A percentile compares a stretch with the other conserved stretches of the same genome.
These are phyloP conservation scores for Ophidiomyces ophidiicola DNA, from an alignment of 2,329 filamentous ascomycete species.

Conservation along the genomic window DNA sequence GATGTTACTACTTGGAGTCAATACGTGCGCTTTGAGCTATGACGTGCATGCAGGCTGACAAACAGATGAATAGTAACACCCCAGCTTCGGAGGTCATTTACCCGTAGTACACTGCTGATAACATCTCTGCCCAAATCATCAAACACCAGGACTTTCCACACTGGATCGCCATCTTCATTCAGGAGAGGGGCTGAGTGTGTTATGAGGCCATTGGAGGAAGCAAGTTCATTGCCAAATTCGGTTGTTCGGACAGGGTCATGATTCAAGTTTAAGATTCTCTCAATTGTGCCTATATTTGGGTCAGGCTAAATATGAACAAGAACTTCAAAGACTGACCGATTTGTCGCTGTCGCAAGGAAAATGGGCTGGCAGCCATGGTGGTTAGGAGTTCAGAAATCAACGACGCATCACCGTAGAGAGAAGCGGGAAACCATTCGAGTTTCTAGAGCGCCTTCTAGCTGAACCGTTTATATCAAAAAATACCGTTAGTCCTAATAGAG, in stretches of 20 bases:
- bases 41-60: slow-evolving; percentile 18
- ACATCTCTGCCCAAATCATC: slow-evolving; percentile 86
- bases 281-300: slow-evolving; percentile 59
- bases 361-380: slow-evolving; percentile 44
- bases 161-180: slow-evolving; percentile 76
- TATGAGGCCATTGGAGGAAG: slow-evolving; percentile 49
- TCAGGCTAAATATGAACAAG: background rate
- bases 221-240: slow-evolving; percentile 43
- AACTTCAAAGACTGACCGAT: slow-evolving; percentile 43
- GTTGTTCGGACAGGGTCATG: slow-evolving; percentile 48
- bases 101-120: slow-evolving; percentile 87
- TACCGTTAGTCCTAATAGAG: too few relatives aligned
- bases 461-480: too few relatives aligned
- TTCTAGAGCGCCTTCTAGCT: too few relatives aligned
- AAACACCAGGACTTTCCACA: slow-evolving; percentile 97
- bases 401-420: too few relatives aligned
- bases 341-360: slow-evolving; percentile 58
- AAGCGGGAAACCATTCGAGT: too few relatives aligned
- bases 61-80: slow-evolving; percentile 96
- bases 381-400: too few relatives aligned
- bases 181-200: slow-evolving; percentile 66
- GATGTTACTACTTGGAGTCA: slow-evolving; percentile 51
- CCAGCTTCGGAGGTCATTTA: slow-evolving; percentile 83
- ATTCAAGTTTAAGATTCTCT: slow-evolving; percentile 93
- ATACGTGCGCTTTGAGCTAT: background rate